Conservation (phyloP, 257 asterid species). For the Phtheirospermum japonicum region DNA sequence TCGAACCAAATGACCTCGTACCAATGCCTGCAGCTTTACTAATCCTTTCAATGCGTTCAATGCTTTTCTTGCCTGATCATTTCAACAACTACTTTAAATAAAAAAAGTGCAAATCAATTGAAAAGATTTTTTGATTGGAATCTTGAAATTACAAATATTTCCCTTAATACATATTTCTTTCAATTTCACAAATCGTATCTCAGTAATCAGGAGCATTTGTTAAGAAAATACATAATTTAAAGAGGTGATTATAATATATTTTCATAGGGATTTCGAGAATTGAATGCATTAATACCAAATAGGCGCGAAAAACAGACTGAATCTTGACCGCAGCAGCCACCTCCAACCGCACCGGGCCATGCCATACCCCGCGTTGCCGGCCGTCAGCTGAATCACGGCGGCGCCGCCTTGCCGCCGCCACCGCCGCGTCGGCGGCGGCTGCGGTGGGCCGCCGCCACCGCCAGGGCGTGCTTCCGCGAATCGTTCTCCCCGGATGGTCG, state of each 20-base stretch:
- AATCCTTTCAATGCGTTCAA: slow-evolving; percentile 91
- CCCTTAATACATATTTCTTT: no score
- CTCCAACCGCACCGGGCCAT: slow-evolving; percentile 33
- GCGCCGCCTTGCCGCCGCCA: slow-evolving; percentile 83
- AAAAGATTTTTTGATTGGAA: no score
- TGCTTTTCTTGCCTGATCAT: slow-evolving; percentile 96
- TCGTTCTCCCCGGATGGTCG: slow-evolving; percentile 34
- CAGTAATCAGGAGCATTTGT: no score
- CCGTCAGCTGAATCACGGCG: slow-evolving; percentile 54
- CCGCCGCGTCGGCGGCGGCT: slow-evolving; percentile 69
- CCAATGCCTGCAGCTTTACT: slow-evolving; percentile 90
- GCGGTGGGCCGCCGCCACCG: slow-evolving; percentile 68
- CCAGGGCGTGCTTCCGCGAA: slow-evolving; percentile 54
- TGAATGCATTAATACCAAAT: slow-evolving; percentile 53
- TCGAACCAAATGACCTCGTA: slow-evolving; percentile 88
- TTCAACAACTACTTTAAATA: no score
- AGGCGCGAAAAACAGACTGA: slow-evolving; percentile 71
- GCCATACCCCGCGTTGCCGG: slow-evolving; percentile 33
- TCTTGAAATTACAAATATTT: no score
- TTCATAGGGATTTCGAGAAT: no score
- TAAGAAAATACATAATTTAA: background rate
- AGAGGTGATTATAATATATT: background rate
- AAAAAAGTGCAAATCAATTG: no score
- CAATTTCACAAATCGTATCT: background rate
- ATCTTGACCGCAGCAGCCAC: slow-evolving; percentile 70